These are phyloP conservation scores for Paecilomyces dactylethromorphus DNA, from an alignment of 2,329 filamentous ascomycete genomes.

Conservation along the genomic window DNA sequence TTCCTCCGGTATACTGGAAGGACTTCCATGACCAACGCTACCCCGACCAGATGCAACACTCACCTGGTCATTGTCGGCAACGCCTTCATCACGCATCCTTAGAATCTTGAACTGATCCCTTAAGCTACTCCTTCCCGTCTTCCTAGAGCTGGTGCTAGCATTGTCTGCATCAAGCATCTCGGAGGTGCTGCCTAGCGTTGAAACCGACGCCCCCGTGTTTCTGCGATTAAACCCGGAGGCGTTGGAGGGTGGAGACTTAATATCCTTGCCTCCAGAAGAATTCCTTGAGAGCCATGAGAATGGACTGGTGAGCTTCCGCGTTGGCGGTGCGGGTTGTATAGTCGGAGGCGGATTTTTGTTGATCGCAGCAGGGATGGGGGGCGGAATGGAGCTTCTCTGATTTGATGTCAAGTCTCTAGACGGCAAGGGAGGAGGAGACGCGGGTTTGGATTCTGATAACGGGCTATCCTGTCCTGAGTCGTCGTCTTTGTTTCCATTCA, in stretches of 20 bases:
- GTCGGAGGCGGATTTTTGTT: conserved; percentile 29
- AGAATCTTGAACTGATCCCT: conserved; percentile 74
- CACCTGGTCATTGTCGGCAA: conserved; percentile 51
- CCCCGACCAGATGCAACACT: conserved; percentile 41
- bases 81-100: conserved; percentile 66
- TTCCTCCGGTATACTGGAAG: conserved; percentile 41
- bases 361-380: conserved; percentile 63
- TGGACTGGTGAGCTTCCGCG: conserved; percentile 76
- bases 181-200: conserved; percentile 73
- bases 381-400: conserved; percentile 24
- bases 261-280: conserved; percentile 49
- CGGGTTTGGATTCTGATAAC: conserved; percentile 17
- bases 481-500: conserved; percentile 54
- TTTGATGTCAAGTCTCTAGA: conserved; percentile 25
- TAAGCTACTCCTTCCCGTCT: conserved; percentile 56
- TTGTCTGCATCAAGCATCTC: conserved; percentile 59
- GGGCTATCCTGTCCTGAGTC: conserved; percentile 19
- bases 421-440: conserved; percentile 25
- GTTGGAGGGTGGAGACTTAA: conserved; percentile 52
- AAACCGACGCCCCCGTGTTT: conserved; percentile 74
- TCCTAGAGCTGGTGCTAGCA: conserved; percentile 39
- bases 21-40: conserved; percentile 39
- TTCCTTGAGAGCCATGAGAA: conserved; percentile 77
- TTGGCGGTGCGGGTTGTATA: conserved; percentile 33
- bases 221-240: conserved; percentile 44